phyloP scores from a whole-genome alignment of 768 basidiomycete species.

The Tylopilus rubrobrunneus region DNA sequence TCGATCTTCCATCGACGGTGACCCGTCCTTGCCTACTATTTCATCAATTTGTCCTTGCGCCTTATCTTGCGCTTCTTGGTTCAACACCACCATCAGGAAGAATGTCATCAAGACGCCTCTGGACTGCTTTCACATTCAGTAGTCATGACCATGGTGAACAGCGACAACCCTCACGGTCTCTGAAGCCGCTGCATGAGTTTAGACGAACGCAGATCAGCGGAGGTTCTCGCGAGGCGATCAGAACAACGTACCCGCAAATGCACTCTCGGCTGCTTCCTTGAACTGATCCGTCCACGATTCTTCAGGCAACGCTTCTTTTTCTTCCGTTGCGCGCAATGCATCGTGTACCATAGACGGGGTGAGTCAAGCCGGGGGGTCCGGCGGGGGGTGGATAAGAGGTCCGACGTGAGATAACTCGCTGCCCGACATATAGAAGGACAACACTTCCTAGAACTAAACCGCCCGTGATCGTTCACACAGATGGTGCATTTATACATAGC shows the following conservation, averaged over 20 bases:
- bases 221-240: too few relatives aligned
- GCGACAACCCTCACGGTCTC: neutral
- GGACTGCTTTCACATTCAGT: neutral
- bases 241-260: neutral
- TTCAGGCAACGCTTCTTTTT: neutral
- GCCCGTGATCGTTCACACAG: too few relatives aligned
- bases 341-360: slow-evolving; percentile 4
- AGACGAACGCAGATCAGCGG: neutral
- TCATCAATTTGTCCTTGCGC: neutral
- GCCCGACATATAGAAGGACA: too few relatives aligned
- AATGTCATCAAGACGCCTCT: neutral
- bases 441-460: too few relatives aligned
- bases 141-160: too few relatives aligned
- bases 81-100: neutral
- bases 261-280: neutral
- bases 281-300: neutral
- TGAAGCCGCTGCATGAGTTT: neutral
- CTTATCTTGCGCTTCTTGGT: neutral
- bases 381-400: too few relatives aligned
- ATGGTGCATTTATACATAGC: too few relatives aligned
- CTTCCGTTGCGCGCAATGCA: neutral
- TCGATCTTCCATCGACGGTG: neutral
- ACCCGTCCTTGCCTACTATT: neutral
- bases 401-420: too few relatives aligned
- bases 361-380: too few relatives aligned